Conservation (phyloP, 768 basidiomycete species). For the Trametopsis cervina region DNA sequence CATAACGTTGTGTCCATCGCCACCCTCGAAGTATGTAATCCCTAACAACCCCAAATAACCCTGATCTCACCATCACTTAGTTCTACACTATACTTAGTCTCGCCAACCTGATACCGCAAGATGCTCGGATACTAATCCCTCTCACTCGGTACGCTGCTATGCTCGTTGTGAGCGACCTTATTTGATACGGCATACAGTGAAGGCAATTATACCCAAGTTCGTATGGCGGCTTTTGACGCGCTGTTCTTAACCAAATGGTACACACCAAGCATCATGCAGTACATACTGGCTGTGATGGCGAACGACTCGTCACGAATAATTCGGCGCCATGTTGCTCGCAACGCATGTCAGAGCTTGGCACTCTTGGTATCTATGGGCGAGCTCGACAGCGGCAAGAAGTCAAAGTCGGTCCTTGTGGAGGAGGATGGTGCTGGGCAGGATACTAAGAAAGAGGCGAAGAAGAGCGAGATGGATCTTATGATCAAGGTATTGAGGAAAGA, state of each 20-base stretch:
- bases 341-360: constrained; percentile 80
- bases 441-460: constrained; percentile 68
- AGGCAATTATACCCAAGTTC: constrained; percentile 89
- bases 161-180: neutral
- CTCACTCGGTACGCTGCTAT: constrained; percentile 68
- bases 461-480: constrained; percentile 76
- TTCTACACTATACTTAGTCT: constrained; percentile 75
- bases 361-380: constrained; percentile 86
- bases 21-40: constrained; percentile 67
- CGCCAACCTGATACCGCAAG: constrained; percentile 72
- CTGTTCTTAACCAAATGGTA: constrained; percentile 89
- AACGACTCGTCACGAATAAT: constrained; percentile 79
- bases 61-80: constrained; percentile 31
- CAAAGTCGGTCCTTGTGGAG: constrained; percentile 75
- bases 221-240: constrained; percentile 91
- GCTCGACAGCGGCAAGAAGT: constrained; percentile 67
- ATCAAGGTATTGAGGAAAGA: constrained; percentile 87
- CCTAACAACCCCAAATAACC: neutral
- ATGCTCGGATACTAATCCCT: constrained; percentile 74
- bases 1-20: constrained; percentile 93
- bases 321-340: constrained; percentile 81
- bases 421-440: constrained; percentile 74
- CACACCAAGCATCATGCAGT: constrained; percentile 75
- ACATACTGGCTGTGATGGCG: constrained; percentile 80
- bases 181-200: constrained; percentile 45